Evolutionary conservation across 2,329 filamentous ascomycete genomes (phyloP), one percentile per base, ranked within the genome.

Genomic region (Ophiostoma australiae): DNA sequence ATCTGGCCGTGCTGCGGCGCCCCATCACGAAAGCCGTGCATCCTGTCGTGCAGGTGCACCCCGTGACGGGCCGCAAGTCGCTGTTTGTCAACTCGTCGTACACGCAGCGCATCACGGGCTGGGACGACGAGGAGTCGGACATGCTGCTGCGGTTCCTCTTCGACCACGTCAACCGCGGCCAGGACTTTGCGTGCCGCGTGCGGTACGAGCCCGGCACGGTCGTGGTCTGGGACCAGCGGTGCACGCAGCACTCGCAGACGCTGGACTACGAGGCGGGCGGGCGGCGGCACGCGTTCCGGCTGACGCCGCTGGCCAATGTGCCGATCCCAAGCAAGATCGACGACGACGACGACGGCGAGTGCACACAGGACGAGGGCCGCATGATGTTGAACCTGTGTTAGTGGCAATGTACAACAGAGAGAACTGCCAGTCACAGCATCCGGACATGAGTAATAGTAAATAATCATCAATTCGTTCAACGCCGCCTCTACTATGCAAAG

Each of bases 101-200:
- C 76, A 82, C 83, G 67, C 81, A 80, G 68, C 80, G 79, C 67
- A 94, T 97, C 70, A 86, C 93, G 0, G 92, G 92, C 7, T 87
- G 90, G 77, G 95, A 96, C 81, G 91, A 92, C 77, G 93, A 96
- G 77, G 93, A 97, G 77, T 92, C 89, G 1, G 93, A 95, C 74
- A 70, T 69, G 66, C n/a, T 83, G 1, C 76, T 83, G 0, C 78
- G 82, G 44, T 82, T 84, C 72, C 79, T 83, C 48, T 74, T 77
- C 11, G 79, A 80, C 69, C 82, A 84, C 72, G 78, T 84, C 35
- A 81, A 82, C 72, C 80, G 80, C 0, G 82, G 81, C 2, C 81
- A 84, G 67, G 83, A 84, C 73, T 82, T 82, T 73, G 78, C 78
- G n/a, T 82, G 84, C 10, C 78, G 82, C 1, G 82, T 81, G 77